A percentile compares a stretch with the other conserved stretches of the same genome.
These are phyloP conservation scores for Trichoderma oligosporum DNA, from an alignment of 2,329 filamentous ascomycete species.

Conservation along the genomic window DNA sequence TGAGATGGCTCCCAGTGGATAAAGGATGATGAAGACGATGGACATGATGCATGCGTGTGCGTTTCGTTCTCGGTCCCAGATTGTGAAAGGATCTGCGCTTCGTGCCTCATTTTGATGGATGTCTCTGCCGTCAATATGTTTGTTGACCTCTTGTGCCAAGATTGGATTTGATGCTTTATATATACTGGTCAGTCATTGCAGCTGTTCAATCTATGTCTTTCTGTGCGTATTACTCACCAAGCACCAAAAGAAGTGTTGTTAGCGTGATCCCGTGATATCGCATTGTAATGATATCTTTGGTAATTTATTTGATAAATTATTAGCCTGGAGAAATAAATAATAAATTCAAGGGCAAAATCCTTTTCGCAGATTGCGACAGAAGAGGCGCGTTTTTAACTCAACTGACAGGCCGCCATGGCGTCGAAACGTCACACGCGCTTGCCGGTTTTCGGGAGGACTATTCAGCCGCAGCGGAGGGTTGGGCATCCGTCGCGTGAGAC, in stretches of 20 bases:
- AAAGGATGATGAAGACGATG: conserved; percentile 15
- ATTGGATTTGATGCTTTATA: not conserved
- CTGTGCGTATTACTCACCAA: not conserved
- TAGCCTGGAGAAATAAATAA: too few species aligned
- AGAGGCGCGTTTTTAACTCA: not conserved
- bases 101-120: not conserved
- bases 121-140: not conserved
- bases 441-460: conserved; percentile 6
- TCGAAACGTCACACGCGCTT: not conserved
- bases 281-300: not conserved
- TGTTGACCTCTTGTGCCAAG: not conserved
- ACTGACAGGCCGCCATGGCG: not conserved
- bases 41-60: conserved; percentile 15
- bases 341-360: too few species aligned
- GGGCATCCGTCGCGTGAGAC: not conserved
- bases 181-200: not conserved
- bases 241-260: not conserved
- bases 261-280: not conserved
- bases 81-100: not conserved
- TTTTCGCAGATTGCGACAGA: not conserved
- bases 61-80: conserved; percentile 13
- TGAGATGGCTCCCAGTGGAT: conserved; percentile 6
- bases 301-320: not conserved
- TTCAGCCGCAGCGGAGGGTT: conserved; percentile 4
- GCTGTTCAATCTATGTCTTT: not conserved